Conservation (phyloP, 2,329 filamentous ascomycete species). For the Xylariales sp. region DNA sequence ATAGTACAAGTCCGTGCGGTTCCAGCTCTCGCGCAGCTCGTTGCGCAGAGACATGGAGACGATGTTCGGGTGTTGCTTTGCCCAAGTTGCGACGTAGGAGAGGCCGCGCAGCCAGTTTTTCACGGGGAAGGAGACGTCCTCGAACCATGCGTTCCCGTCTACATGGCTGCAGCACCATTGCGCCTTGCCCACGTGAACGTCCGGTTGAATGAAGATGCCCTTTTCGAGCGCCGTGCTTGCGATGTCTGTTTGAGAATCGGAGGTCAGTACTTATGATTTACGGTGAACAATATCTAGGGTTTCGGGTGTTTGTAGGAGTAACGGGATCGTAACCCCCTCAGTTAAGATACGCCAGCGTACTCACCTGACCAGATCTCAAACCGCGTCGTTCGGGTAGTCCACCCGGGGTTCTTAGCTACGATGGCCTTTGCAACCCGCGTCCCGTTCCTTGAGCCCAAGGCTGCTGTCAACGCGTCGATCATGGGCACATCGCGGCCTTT, state of each 20-base stretch:
- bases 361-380: conserved; percentile 54
- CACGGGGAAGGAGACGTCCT: conserved; percentile 65
- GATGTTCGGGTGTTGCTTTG: conserved; percentile 54
- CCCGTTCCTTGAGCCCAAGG: conserved; percentile 61
- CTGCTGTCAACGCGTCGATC: conserved; percentile 53
- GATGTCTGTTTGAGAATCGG: conserved; percentile 41
- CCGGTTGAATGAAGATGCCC: conserved; percentile 55
- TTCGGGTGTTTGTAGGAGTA: neutral
- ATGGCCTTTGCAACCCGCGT: conserved; percentile 59
- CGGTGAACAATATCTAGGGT: neutral
- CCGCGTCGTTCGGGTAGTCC: conserved; percentile 60
- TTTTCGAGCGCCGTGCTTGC: conserved; percentile 50
- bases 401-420: conserved; percentile 61
- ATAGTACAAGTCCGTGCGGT: conserved; percentile 53
- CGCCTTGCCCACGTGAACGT: conserved; percentile 56
- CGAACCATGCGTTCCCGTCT: conserved; percentile 67
- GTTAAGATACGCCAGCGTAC: neutral
- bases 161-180: conserved; percentile 59
- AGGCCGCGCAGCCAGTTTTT: conserved; percentile 66
- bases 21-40: conserved; percentile 54
- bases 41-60: conserved; percentile 56
- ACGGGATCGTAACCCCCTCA: too few relatives aligned
- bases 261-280: neutral
- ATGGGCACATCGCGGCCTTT: conserved; percentile 55
- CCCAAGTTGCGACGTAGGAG: conserved; percentile 61